Conservation (phyloP, 306 rosid species). For the Citrullus colocynthis region DNA sequence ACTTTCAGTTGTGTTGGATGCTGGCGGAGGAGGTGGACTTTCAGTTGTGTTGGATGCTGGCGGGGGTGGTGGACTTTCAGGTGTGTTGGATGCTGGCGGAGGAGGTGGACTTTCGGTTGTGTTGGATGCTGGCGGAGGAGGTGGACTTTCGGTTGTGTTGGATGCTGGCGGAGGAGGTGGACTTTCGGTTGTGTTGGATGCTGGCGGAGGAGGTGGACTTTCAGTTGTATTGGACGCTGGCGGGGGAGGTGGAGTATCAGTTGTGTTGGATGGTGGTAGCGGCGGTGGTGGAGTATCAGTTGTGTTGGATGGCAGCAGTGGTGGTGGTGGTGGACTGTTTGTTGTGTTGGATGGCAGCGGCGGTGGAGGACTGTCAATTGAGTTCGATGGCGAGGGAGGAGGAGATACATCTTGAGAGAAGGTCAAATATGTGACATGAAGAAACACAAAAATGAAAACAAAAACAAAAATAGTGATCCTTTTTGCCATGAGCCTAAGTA, state of each 20-base stretch:
- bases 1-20: neutral
- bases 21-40: neutral
- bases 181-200: neutral
- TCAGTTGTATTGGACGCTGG: neutral
- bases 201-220: neutral
- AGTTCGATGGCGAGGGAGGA: neutral
- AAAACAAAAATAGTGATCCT: neutral
- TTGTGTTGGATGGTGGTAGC: neutral
- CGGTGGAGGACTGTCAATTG: neutral
- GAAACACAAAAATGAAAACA: neutral
- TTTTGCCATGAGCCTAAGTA: neutral
- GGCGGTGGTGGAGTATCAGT: neutral
- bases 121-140: neutral
- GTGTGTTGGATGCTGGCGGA: neutral
- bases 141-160: neutral
- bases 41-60: neutral
- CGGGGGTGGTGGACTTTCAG: neutral
- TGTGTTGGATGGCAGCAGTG: neutral
- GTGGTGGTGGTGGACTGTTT: neutral
- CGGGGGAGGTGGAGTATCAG: neutral
- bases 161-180: neutral
- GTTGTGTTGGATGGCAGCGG: neutral
- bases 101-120: neutral
- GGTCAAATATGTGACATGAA: neutral
- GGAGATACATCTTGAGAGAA: neutral